These are phyloP conservation scores for Ustilago shanxiensis DNA, from an alignment of 1,284 basidiomycete genomes.

Conservation along the genomic window DNA sequence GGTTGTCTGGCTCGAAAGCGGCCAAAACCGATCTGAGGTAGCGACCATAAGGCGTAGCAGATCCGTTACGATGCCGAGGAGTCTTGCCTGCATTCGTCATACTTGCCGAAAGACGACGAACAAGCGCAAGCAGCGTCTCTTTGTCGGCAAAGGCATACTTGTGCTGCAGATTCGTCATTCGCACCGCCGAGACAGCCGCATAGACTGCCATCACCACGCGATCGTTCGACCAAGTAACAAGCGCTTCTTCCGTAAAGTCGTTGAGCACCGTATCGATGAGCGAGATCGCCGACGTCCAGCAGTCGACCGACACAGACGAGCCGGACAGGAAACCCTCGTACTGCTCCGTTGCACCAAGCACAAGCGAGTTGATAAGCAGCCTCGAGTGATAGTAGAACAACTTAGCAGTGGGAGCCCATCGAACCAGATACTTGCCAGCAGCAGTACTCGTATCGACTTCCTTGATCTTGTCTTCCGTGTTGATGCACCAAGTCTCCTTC, in stretches of 20 bases:
- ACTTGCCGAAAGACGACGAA: constrained; percentile 42
- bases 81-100: constrained; percentile 60
- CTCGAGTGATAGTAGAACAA: constrained; percentile 60
- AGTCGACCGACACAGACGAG: constrained; percentile 54
- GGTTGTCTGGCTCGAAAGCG: constrained; percentile 42
- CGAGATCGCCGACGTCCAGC: constrained; percentile 54
- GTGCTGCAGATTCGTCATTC: constrained; percentile 57
- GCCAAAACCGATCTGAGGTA: constrained; percentile 58
- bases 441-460: constrained; percentile 53
- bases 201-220: constrained; percentile 61
- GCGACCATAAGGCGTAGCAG: constrained; percentile 57
- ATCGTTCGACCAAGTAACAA: constrained; percentile 58
- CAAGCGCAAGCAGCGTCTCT: constrained; percentile 47
- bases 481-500: constrained; percentile 63
- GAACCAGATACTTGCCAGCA: constrained; percentile 56
- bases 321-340: constrained; percentile 42
- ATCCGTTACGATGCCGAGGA: constrained; percentile 59
- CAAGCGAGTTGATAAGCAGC: constrained; percentile 57
- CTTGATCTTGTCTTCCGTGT: constrained; percentile 54
- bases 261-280: constrained; percentile 60
- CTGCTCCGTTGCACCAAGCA: constrained; percentile 57
- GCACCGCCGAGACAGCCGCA: constrained; percentile 57
- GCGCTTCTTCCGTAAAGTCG: constrained; percentile 46
- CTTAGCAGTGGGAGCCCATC: constrained; percentile 57
- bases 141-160: constrained; percentile 55